phyloP scores from a whole-genome alignment of 768 basidiomycete genomes.

The Favolaschia claudopus region DNA sequence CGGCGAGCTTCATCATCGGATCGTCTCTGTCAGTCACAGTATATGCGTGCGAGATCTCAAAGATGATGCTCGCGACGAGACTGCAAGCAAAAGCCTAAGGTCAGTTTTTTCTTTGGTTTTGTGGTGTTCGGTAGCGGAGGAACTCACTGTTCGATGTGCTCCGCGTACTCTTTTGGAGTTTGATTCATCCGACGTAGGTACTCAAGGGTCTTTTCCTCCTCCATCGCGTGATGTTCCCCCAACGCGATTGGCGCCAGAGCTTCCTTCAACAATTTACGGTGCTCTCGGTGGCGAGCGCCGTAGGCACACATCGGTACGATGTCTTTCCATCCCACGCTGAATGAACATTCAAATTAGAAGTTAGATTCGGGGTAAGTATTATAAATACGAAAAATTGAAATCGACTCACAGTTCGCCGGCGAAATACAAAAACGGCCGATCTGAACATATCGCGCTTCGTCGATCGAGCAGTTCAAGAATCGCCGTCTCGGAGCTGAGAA shows the following conservation, averaged over 20 bases:
- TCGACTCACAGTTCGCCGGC: background rate
- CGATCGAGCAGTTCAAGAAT: background rate
- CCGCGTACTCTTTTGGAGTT: background rate
- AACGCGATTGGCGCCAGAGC: background rate
- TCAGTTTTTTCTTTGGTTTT: background rate
- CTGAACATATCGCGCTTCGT: background rate
- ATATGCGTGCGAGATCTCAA: slow-evolving; percentile 9
- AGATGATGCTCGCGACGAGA: background rate
- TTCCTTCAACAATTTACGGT: background rate
- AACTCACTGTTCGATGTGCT: background rate
- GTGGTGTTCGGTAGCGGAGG: background rate
- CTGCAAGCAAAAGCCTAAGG: background rate
- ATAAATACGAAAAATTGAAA: background rate
- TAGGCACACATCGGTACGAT: background rate
- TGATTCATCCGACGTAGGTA: background rate
- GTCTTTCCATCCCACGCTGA: slow-evolving; percentile 6
- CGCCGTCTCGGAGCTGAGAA: background rate
- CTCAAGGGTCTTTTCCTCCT: background rate
- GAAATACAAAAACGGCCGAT: background rate
- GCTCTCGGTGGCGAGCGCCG: background rate
- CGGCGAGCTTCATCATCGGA: background rate
- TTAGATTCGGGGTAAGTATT: background rate
- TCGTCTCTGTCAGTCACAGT: background rate
- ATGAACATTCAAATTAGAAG: background rate
- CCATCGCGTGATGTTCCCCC: background rate